A percentile compares a stretch with the other conserved stretches of the same genome.
Conservation (phyloP, 192 early-diverging fungal genomes). For the Entrophospora sp. region DNA sequence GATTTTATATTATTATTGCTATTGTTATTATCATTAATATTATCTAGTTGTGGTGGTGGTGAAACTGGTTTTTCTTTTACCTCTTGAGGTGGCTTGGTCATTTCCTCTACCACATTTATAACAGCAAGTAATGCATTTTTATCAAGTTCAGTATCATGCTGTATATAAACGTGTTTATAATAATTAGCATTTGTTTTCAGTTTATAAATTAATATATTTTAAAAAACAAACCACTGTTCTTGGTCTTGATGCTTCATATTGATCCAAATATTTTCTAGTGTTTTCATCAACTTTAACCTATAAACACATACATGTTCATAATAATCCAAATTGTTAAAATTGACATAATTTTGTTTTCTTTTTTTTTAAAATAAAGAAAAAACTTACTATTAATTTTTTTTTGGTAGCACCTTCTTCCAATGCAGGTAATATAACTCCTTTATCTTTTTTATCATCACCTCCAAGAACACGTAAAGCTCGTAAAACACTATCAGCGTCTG, state of each 20-base stretch:
- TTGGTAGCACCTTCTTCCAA: slow-evolving; percentile 23
- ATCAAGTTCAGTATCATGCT: slow-evolving; percentile 39
- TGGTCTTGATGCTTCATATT: slow-evolving; percentile 31
- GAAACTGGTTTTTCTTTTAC: slow-evolving; percentile 7
- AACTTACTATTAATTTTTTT: slow-evolving; percentile 38
- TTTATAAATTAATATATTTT: too few species aligned
- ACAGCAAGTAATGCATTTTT: slow-evolving; percentile 34
- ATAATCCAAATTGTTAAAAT: too few species aligned
- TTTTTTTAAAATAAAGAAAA: too few species aligned
- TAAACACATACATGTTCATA: too few species aligned
- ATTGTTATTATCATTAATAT: too few species aligned
- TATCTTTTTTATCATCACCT: slow-evolving; percentile 9
- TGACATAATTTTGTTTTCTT: too few species aligned
- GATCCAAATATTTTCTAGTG: slow-evolving; percentile 45
- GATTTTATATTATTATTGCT: too few species aligned
- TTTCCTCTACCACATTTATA: slow-evolving; percentile 30
- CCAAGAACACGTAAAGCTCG: slow-evolving; percentile 54
- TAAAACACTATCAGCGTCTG: slow-evolving; percentile 47
- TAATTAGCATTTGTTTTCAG: too few species aligned
- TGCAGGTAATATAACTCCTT: slow-evolving; percentile 29
- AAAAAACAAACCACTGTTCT: slow-evolving; percentile 28
- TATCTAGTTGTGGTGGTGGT: slow-evolving; percentile 8
- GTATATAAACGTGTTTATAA: neutral
- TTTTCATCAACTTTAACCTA: slow-evolving; percentile 53
- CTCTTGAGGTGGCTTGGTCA: slow-evolving; percentile 20